A percentile compares a stretch with the other conserved stretches of the same genome.
Conservation (phyloP, 352 stramenopile genomes). For the Phytopythium sindhum region DNA sequence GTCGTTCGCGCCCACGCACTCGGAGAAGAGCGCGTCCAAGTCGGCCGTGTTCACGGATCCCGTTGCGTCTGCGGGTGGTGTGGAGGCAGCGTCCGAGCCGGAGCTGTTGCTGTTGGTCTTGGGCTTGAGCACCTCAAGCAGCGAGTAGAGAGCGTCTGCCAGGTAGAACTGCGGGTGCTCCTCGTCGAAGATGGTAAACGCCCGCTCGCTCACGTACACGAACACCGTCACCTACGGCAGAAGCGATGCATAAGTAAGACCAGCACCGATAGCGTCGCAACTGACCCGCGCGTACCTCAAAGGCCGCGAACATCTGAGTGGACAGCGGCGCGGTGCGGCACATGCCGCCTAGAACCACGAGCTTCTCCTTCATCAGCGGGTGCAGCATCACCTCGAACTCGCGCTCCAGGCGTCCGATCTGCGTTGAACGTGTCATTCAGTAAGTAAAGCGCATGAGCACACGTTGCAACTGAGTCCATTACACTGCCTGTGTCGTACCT, state of each 20-base stretch:
- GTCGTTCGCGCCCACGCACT: slow-evolving; percentile 37
- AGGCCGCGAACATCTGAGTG: slow-evolving; percentile 64
- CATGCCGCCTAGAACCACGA: slow-evolving; percentile 44
- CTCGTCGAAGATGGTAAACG: slow-evolving; percentile 67
- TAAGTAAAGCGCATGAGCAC: background rate
- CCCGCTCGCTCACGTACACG: slow-evolving; percentile 52
- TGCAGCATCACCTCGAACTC: slow-evolving; percentile 60
- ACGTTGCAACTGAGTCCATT: background rate
- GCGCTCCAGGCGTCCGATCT: slow-evolving; percentile 60
- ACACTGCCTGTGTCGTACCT: slow-evolving; percentile 9
- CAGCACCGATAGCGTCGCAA: too few relatives aligned
- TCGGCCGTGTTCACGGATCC: slow-evolving; percentile 22
- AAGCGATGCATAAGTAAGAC: too few relatives aligned
- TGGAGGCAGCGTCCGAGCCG: background rate
- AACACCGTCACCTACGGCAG: slow-evolving; percentile 36
- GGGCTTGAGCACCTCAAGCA: slow-evolving; percentile 47
- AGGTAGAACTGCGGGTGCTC: slow-evolving; percentile 56
- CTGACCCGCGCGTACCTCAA: slow-evolving; percentile 44
- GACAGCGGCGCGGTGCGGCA: slow-evolving; percentile 43
- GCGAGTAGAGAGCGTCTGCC: slow-evolving; percentile 53
- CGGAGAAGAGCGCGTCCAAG: slow-evolving; percentile 67
- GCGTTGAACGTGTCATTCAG: background rate
- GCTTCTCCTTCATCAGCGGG: slow-evolving; percentile 54
- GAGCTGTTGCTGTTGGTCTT: background rate
- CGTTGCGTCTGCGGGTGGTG: background rate